Base-by-base conservation (phyloP, 2,329 filamentous ascomycete species). In the Parastagonospora avenae region DNA sequence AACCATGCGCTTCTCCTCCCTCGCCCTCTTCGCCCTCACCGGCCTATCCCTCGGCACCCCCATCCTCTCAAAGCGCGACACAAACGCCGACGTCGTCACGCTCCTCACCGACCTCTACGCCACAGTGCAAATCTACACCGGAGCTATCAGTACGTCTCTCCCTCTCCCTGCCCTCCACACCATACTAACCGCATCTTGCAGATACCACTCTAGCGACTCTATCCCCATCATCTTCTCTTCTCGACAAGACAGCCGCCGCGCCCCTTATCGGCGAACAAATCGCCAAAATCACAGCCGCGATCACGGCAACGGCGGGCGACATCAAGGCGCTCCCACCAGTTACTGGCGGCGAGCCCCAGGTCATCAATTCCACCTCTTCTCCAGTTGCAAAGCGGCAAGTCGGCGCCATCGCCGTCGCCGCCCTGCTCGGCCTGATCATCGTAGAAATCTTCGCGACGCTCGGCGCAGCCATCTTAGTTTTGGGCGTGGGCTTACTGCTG, bases 381-480 rank as follows among this genome's bases (percentile, higher is more conserved):
- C 8, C 31, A 12, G 14, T 14, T 10, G 32, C 32, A 14, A 57
- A 57, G 45, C 57, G 55, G 4, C 55, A 59, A 14, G 38, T 54
- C 15, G 46, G 19, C 19, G 19, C 19, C 19, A 28, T 60, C 2
- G 50, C 55, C 9, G 55, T 51, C 2, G 42, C 43, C 12, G 54
- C 51, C 1, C 43, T 60, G 3, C 57, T 62, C 7, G 42, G 50
- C 7, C 51, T 60, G 14, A 62, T 60, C 38, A 59, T 62, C 10
- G 46, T 62, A 1, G 60, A 64, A 42, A 55, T 62, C 8, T 59
- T 64, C 11, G 60, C 60, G 8, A 64, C 59, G 1, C 15, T 63
- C 32, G 45, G 50, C 16, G 59, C 42, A 15, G 59, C 60, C 1
- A 42, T 60, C 29, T 53, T 53, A 9, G 54, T 62, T n/a, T 16